Percentiles rank a stretch among this genome's conserved stretches.
Conservation (phyloP, 108 stramenopile species). For the Chaetoceros muelleri region DNA sequence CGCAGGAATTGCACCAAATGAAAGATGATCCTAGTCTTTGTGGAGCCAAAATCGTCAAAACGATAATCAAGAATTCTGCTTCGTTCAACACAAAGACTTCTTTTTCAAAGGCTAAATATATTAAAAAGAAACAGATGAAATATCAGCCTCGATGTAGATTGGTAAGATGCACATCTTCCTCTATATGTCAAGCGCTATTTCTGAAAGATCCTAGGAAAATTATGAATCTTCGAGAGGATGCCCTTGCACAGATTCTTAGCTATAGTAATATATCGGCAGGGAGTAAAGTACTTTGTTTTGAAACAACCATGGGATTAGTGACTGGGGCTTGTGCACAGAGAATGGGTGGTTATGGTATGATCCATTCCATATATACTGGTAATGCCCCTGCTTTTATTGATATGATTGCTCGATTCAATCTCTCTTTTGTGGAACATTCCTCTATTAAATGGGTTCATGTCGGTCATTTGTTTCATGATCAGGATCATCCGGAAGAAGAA, state of each 20-base stretch:
- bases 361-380: constrained; percentile 52
- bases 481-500: constrained; percentile 10
- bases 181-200: constrained; percentile 56
- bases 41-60: constrained; percentile 55
- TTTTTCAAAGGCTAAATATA: constrained; percentile 81
- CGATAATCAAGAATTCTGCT: constrained; percentile 67
- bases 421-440: constrained; percentile 38
- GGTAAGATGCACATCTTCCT: constrained; percentile 44
- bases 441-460: constrained; percentile 62
- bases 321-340: constrained; percentile 60
- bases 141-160: constrained; percentile 77
- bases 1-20: constrained; percentile 27
- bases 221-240: constrained; percentile 70
- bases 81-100: constrained; percentile 76
- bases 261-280: constrained; percentile 79
- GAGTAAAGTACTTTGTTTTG: constrained; percentile 56
- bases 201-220: constrained; percentile 43
- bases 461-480: constrained; percentile 51
- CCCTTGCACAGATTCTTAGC: constrained; percentile 62
- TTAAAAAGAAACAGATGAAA: constrained; percentile 62
- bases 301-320: constrained; percentile 55
- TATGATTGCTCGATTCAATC: constrained; percentile 55
- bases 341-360: constrained; percentile 80
- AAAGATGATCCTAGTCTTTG: constrained; percentile 20
- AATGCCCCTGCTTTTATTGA: constrained; percentile 68